Percentiles rank a stretch among this genome's conserved stretches.
phyloP scores from a whole-genome alignment of 2,329 filamentous ascomycete species.

The Chalaropsis ovoidea region DNA sequence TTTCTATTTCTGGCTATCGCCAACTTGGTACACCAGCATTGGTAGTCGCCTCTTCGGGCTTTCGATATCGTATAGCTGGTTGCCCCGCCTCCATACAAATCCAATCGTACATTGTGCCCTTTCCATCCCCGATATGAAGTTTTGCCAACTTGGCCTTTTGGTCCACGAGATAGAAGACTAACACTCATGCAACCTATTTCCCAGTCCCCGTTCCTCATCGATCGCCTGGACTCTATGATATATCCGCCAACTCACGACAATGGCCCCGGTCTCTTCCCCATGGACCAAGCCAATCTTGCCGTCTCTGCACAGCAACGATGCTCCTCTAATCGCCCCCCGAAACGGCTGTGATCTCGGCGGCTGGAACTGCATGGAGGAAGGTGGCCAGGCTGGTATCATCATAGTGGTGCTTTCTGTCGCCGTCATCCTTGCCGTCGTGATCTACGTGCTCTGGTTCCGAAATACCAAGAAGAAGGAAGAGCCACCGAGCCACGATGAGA shows the following conservation, averaged over 20 bases:
- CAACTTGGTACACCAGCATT: background rate
- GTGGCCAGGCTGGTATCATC: constrained; percentile 17
- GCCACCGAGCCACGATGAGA: background rate
- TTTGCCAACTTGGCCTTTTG: background rate
- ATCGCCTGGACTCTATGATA: background rate
- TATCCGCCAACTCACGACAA: background rate
- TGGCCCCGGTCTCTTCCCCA: background rate
- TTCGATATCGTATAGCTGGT: background rate
- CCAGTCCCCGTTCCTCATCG: background rate
- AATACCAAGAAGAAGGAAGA: background rate
- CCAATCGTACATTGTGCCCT: background rate
- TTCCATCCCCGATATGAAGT: background rate
- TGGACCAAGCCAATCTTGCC: background rate
- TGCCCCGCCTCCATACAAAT: background rate
- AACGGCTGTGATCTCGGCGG: constrained; percentile 20
- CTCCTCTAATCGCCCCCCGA: background rate
- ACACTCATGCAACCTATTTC: background rate
- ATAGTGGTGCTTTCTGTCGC: constrained; percentile 7
- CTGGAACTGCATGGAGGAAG: constrained; percentile 19
- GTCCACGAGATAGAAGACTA: background rate
- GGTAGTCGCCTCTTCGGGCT: background rate
- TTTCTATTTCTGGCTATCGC: background rate
- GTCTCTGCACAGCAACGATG: background rate
- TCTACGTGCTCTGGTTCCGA: background rate
- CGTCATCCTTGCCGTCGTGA: background rate